Base-by-base conservation (phyloP, 768 basidiomycete genomes). In the Lentinus brumalis region DNA sequence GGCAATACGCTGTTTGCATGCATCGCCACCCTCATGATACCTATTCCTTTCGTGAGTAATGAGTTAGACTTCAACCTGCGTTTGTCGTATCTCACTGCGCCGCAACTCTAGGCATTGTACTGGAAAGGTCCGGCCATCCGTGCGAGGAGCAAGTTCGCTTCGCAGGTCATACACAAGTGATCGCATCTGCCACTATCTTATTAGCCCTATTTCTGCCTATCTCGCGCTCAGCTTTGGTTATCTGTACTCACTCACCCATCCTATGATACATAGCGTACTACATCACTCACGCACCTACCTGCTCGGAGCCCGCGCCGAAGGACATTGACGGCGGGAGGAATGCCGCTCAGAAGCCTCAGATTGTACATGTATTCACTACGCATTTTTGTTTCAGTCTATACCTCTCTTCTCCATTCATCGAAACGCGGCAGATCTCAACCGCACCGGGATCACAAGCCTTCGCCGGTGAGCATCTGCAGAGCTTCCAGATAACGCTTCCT, bases 401-500 rank as follows among this genome's bases (percentile, higher is more conserved):
- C 30, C 11, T 26, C 18, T 32, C 21, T 11, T 35, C 11, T 15
- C 21, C 21, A 26, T 26, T 26, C 21, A 26, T 26, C 21, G 21
- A 26, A 26, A 26, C 21, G 21, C 21, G 21, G 21, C 21, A 26
- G 21, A 26, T 26, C 21, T 26, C 45, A 16, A 21, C 5, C 15
- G 4, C 18, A 6, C 14, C 45, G 16, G 15, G 5, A 16, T 21
- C 29, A 63, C 5, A 63, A 35, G 10, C 62, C 54, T 21, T 53
- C 50, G 3, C 66, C 66, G 7, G 60, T 58, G 21, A 92, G 73
- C 72, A 86, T 74, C 55, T 83, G 75, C 35, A 88, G 81, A 1
- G 88, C 94, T 69, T 96, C 93, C 61, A 81, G 75, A 72, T 98
- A 98, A 74, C 93, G 83, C 60, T 81, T 73, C 69, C 77, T 83